Percentiles rank a stretch among this genome's conserved stretches.
Evolutionary conservation across 352 stramenopile species (phyloP).

Genomic region (Phytophthora meadii): DNA sequence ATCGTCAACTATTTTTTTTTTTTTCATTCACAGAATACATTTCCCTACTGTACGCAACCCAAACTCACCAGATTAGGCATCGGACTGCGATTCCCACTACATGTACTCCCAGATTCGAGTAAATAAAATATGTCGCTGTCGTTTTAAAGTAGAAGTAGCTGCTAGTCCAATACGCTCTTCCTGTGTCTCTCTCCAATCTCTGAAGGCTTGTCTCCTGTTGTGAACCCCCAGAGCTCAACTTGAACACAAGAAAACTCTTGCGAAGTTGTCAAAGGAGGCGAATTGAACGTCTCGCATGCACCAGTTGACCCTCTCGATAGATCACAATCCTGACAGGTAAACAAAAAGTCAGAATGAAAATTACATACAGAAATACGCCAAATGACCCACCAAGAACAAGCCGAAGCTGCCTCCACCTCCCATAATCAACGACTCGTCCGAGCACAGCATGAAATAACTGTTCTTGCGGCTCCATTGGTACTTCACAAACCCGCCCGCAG

Average conservation of each 20-base stretch:
- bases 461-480: constrained; percentile 91
- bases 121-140: constrained; percentile 39
- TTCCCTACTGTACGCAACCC: constrained; percentile 6
- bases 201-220: constrained; percentile 58
- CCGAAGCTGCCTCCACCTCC: constrained; percentile 91
- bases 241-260: constrained; percentile 85
- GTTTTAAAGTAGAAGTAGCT: constrained; percentile 1
- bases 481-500: constrained; percentile 61
- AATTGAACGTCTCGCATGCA: constrained; percentile 89
- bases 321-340: constrained; percentile 73
- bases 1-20: constrained; percentile 2
- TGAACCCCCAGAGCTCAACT: constrained; percentile 90
- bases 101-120: constrained; percentile 33
- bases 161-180: constrained; percentile 78
- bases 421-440: constrained; percentile 91
- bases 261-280: constrained; percentile 72
- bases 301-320: constrained; percentile 85
- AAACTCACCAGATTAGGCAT: not conserved
- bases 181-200: constrained; percentile 43
- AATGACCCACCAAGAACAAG: constrained; percentile 80
- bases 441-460: constrained; percentile 93
- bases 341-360: constrained; percentile 8
- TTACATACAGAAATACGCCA: not conserved
- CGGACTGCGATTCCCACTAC: constrained; percentile 4
- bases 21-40: constrained; percentile 22